A percentile compares a stretch with the other conserved stretches of the same genome.
phyloP scores from a whole-genome alignment of 805 yeast species.

The Wickerhamomyces chaumierensis region DNA sequence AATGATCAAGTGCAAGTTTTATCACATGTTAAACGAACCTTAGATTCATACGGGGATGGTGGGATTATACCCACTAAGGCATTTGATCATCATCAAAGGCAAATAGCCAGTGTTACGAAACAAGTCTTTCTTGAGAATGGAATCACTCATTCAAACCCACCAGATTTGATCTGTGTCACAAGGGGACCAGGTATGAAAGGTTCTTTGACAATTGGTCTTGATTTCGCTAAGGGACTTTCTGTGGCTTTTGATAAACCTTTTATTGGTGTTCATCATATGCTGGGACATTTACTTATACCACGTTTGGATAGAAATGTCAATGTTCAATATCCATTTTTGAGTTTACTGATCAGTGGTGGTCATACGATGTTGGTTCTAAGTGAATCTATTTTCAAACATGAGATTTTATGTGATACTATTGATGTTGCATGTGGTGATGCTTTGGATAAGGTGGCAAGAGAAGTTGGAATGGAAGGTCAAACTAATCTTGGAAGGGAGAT shows the following conservation, averaged over 20 bases:
- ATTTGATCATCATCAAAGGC: conserved; percentile 59
- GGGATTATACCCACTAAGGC: conserved; percentile 88
- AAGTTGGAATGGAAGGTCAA: conserved; percentile 65
- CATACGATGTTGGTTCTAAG: conserved; percentile 83
- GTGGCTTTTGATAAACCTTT: conserved; percentile 70
- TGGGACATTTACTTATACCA: conserved; percentile 76
- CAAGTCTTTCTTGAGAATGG: conserved; percentile 25
- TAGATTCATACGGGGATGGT: conserved; percentile 57
- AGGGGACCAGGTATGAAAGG: conserved; percentile 97
- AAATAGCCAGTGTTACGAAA: conserved; percentile 40
- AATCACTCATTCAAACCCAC: conserved; percentile 19
- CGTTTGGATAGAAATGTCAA: conserved; percentile 33
- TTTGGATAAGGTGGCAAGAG: conserved; percentile 84
- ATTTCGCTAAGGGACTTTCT: conserved; percentile 75
- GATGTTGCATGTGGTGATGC: conserved; percentile 95
- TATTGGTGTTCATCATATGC: conserved; percentile 92
- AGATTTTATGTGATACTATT: conserved; percentile 58
- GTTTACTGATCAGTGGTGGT: conserved; percentile 84
- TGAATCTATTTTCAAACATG: conserved; percentile 49
- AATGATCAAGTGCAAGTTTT: conserved; percentile 25
- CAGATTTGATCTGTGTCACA: conserved; percentile 80
- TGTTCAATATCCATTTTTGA: conserved; percentile 58
- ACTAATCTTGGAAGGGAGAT: conserved; percentile 74
- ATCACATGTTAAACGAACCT: conserved; percentile 51
- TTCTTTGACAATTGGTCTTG: conserved; percentile 70